Base-by-base conservation (phyloP, 2,329 filamentous ascomycete species). In the Sporothrix humicola region DNA sequence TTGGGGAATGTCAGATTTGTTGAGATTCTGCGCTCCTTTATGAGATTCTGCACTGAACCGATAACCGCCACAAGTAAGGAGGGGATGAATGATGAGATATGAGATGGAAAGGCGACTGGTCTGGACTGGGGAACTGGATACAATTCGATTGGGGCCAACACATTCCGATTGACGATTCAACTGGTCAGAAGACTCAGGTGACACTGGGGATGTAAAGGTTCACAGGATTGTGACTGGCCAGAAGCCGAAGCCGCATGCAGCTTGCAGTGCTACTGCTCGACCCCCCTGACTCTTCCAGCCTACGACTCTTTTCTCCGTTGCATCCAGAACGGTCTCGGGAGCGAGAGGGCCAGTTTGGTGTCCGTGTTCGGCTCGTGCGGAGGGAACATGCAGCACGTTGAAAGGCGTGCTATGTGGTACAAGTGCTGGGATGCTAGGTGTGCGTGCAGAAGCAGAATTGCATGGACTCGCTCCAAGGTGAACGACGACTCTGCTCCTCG, bases 281-380 rank as follows among this genome's bases (percentile, higher is more conserved):
- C 31, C 31, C 31, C 31, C 31, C 31, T 37, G 31, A 37, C 31
- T 37, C 4, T 37, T 37, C 31, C 4, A 7, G 31, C 31, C 31
- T 5, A 37, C 31, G 31, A 37, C 31, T 48, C 12, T 26, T 48
- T 48, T 48, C 23, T 69, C n/a, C 52, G 65, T 37, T 54, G 48
- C 65, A 54, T 54, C 46, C 65, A 69, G 17, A 48, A 17, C 46
- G 63, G 65, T 42, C 26, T 69, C 65, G 65, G 65, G 65, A 54
- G 65, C 46, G 65, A 69, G 65, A 42, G 65, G 65, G 3, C 46
- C 46, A 54, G 15, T n/a, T 10, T 69, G 65, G 23, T 52, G 65
- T 50, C 65, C 46, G 46, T 54, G 65, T 54, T 54, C 46, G 65
- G 23, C 65, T 68, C 46, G 20, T 13, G 23, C 23, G 63, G 44